Evolutionary conservation across 129 eudicot genomes (phyloP).

Genomic region (Cynara cardunculus): DNA sequence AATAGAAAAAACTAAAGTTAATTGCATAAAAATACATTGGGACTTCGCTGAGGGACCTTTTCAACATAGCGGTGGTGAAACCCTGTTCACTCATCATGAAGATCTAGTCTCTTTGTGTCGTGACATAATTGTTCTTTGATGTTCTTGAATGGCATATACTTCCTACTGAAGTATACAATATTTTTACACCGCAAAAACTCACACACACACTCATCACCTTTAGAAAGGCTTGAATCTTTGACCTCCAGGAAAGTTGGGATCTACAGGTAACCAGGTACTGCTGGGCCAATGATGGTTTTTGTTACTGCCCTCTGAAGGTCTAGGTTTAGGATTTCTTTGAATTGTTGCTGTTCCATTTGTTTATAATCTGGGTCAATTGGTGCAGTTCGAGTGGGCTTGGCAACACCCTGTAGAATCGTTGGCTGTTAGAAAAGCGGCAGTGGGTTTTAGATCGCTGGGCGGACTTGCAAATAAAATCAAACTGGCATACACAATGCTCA

Average conservation of each 20-base stretch:
- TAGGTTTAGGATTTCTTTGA: neutral
- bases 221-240: too few relatives aligned
- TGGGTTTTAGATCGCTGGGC: constrained; percentile 57
- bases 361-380: constrained; percentile 4
- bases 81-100: neutral
- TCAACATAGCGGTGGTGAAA: neutral
- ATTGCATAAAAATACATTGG: neutral
- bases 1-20: neutral
- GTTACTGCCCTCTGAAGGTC: neutral
- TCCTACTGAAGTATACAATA: neutral
- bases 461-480: constrained; percentile 87
- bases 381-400: constrained; percentile 99
- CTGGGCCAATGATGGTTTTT: too few relatives aligned
- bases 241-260: neutral
- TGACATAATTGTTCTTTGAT: neutral
- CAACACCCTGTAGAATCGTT: constrained; percentile 88
- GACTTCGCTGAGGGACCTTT: neutral
- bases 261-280: neutral
- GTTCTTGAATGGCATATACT: neutral
- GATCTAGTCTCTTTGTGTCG: neutral
- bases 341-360: neutral
- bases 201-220: neutral
- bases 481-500: constrained; percentile 77
- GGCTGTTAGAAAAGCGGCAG: constrained; percentile 70
- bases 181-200: neutral